Percentiles rank a stretch among this genome's conserved stretches.
phyloP scores from a whole-genome alignment of 768 basidiomycete genomes.

The Tephrocybe sp. region DNA sequence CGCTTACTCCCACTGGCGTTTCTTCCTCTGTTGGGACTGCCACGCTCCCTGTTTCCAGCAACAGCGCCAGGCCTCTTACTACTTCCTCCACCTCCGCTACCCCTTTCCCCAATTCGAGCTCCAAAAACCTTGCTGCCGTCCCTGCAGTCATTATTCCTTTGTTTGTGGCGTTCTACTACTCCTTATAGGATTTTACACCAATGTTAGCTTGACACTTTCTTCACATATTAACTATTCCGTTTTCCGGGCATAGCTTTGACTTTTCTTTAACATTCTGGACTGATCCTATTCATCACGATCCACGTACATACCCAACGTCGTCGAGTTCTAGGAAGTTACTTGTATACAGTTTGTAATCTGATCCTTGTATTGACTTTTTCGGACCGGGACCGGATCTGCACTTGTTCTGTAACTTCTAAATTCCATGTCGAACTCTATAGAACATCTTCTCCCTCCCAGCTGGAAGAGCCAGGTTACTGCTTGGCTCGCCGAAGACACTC shows the following conservation, averaged over 20 bases:
- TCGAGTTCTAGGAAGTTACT: no score
- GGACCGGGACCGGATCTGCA: no score
- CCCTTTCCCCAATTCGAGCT: slow-evolving; percentile 1
- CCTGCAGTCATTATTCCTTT: slow-evolving; percentile 27
- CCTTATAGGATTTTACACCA: slow-evolving; percentile 11
- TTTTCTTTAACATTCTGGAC: neutral
- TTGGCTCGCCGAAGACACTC: slow-evolving; percentile 94
- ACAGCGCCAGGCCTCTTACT: slow-evolving; percentile 3
- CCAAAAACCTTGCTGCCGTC: slow-evolving; percentile 4
- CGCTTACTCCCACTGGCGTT: neutral
- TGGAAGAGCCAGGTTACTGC: slow-evolving; percentile 81
- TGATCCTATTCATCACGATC: neutral
- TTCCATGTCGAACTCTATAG: slow-evolving; percentile 37
- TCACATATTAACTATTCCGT: neutral
- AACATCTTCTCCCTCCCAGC: slow-evolving; percentile 86
- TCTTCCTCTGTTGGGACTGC: neutral
- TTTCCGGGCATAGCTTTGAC: neutral
- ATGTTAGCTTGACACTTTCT: neutral
- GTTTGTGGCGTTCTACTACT: slow-evolving; percentile 22
- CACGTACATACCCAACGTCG: no score
- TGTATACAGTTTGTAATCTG: neutral
- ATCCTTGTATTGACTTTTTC: no score
- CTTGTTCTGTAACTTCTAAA: no score
- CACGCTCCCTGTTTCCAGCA: neutral
- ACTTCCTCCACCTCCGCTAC: neutral